Evolutionary conservation across 1,284 basidiomycete genomes (phyloP).

Genomic region (Austroboletus niveus): DNA sequence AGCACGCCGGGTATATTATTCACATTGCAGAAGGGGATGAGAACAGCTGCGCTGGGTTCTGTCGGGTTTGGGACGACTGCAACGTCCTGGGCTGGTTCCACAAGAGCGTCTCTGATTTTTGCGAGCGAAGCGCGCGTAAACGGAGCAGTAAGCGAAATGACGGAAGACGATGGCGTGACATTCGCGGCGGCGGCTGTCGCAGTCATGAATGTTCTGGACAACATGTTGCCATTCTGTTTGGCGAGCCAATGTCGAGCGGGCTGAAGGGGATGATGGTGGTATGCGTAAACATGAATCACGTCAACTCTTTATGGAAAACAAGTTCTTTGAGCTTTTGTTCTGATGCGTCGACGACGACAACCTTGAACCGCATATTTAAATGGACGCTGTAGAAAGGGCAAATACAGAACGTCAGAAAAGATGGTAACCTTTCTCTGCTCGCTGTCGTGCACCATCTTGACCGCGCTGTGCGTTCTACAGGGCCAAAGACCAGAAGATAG

Average conservation of each 20-base stretch:
- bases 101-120: slow-evolving; percentile 42
- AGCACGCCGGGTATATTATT: slow-evolving; percentile 61
- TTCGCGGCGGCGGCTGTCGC: slow-evolving; percentile 3
- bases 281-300: not conserved
- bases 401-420: slow-evolving; percentile 66
- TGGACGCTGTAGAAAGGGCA: slow-evolving; percentile 77
- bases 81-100: slow-evolving; percentile 4
- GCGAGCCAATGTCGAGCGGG: not conserved
- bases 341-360: not conserved
- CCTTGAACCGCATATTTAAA: slow-evolving; percentile 23
- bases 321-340: not conserved
- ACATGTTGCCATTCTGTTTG: slow-evolving; percentile 26
- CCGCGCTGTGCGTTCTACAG: slow-evolving; percentile 36
- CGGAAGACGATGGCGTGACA: slow-evolving; percentile 11
- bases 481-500: slow-evolving; percentile 87
- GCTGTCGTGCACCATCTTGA: slow-evolving; percentile 8
- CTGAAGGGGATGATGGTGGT: not conserved
- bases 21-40: slow-evolving; percentile 76
- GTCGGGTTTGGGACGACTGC: slow-evolving; percentile 14
- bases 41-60: slow-evolving; percentile 57
- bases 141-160: slow-evolving; percentile 38
- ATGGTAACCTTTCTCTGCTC: slow-evolving; percentile 46
- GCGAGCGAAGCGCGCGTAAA: slow-evolving; percentile 40
- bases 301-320: slow-evolving; percentile 3
- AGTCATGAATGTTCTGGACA: slow-evolving; percentile 24